phyloP scores from a whole-genome alignment of 2,329 filamentous ascomycete genomes.

The Venturia carpophila region DNA sequence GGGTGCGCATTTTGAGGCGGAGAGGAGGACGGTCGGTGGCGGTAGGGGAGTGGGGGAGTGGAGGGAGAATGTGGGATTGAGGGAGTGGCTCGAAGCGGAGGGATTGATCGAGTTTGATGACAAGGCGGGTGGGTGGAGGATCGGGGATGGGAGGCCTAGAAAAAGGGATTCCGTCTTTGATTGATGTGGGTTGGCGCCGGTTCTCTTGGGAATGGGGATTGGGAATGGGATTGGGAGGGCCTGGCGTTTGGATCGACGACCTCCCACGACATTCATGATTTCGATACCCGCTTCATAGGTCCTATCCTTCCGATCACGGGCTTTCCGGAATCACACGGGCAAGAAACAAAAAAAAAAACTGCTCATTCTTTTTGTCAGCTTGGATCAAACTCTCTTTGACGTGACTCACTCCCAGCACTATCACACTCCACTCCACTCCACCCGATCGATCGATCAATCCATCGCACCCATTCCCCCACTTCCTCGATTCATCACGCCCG shows the following conservation, averaged over 20 bases:
- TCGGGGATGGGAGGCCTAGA: conserved; percentile 23
- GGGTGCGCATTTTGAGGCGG: conserved; percentile 66
- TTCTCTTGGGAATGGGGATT: neutral
- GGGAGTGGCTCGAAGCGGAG: conserved; percentile 35
- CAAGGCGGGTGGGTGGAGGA: conserved; percentile 26
- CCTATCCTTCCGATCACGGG: neutral
- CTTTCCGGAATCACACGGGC: neutral
- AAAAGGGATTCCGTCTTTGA: neutral
- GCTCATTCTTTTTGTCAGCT: neutral
- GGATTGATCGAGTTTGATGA: conserved; percentile 30
- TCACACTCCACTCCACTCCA: too few species aligned
- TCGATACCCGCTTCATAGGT: conserved; percentile 14
- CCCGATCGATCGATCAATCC: too few species aligned
- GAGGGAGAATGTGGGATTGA: conserved; percentile 22
- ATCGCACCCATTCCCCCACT: too few species aligned
- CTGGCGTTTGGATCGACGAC: neutral
- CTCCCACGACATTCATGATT: conserved; percentile 13
- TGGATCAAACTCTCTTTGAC: neutral
- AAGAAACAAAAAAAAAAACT: neutral
- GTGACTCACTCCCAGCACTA: neutral
- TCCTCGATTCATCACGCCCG: too few species aligned
- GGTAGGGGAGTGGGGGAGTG: neutral
- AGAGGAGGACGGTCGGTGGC: conserved; percentile 28
- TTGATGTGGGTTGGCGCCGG: neutral
- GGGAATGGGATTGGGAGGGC: neutral